phyloP scores from a whole-genome alignment of 202 grass and related monocot species.

The Miscanthus sacchariflorus region DNA sequence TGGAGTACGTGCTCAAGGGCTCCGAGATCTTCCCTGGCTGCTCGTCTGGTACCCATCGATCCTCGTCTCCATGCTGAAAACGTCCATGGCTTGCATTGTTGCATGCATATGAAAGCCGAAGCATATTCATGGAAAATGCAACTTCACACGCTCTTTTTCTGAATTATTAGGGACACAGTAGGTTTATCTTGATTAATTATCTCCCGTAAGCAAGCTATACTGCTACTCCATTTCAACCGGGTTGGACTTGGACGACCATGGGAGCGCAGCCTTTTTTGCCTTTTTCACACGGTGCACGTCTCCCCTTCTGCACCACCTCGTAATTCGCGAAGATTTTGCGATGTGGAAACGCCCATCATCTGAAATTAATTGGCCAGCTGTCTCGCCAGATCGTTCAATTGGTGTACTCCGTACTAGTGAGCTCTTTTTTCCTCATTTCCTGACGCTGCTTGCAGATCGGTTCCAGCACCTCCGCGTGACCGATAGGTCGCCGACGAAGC shows the following conservation, averaged over 20 bases:
- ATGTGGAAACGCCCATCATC: neutral
- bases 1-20: constrained; percentile 99
- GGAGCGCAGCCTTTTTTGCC: constrained; percentile 31
- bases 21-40: constrained; percentile 88
- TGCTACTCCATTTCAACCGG: neutral
- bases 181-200: too few relatives aligned
- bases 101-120: neutral
- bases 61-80: neutral
- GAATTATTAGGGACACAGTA: too few relatives aligned
- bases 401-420: too few relatives aligned
- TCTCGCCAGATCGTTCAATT: constrained; percentile 1
- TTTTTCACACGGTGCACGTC: constrained; percentile 38
- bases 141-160: too few relatives aligned
- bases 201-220: too few relatives aligned
- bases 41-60: constrained; percentile 50
- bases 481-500: constrained; percentile 61
- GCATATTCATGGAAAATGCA: too few relatives aligned
- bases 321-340: constrained; percentile 31
- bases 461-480: constrained; percentile 62
- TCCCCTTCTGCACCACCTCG: constrained; percentile 43
- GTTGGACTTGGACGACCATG: constrained; percentile 38
- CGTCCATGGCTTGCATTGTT: neutral
- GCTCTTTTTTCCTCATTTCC: neutral
- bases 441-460: constrained; percentile 41
- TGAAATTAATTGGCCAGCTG: constrained; percentile 15